Base-by-base conservation (phyloP, 2,329 filamentous ascomycete species). In the Aspergillus carbonarius region DNA sequence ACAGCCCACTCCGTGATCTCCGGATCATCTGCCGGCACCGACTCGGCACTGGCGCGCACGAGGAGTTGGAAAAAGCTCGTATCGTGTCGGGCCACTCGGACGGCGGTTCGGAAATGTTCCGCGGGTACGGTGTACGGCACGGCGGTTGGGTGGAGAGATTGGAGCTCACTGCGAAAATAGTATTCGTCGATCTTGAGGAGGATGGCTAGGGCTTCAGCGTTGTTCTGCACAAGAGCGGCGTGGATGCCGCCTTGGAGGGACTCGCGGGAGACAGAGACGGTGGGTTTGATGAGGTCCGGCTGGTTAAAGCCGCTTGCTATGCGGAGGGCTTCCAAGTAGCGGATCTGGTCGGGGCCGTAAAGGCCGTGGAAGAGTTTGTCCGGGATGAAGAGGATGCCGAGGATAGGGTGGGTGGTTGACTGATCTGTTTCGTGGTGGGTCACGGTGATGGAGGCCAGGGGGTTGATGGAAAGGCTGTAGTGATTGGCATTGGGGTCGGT, bases 181-280 rank as follows among this genome's bases (percentile, higher is more conserved):
- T 66, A 71, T 58, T 76, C 72, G 52, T 76, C 74, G 6, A 79
- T 63, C 52, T 76, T 76, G 17, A 79, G 68, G 5, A 80, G 67
- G 12, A 66, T 66, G 5, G 64, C 55, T 5, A 79, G 66, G 0
- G 73, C 74, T 4, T 59, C 54, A 2, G 58, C 30, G 34, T 79
- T 74, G 10, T 67, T 58, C 5, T 72, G 66, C 7, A 65, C 30
- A 9, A 81, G 72, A 9, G 79, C 78, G 3, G 67, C 70, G 25
- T 69, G 67, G 49, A 81, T 73, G 8, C 78, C 78, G 27, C 73
- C 60, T n/a, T 78, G 74, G 2, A 78, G 58, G 0, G 68, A 68
- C 2, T 66, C 62, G 2, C 67, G 70, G 3, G 77, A 72, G 8
- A 78, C 62, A 12, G 57, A 25, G 48, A 68, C 50, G 35, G 64